Base-by-base conservation (phyloP, 352 stramenopile species). In the Blastocystis hominis region DNA sequence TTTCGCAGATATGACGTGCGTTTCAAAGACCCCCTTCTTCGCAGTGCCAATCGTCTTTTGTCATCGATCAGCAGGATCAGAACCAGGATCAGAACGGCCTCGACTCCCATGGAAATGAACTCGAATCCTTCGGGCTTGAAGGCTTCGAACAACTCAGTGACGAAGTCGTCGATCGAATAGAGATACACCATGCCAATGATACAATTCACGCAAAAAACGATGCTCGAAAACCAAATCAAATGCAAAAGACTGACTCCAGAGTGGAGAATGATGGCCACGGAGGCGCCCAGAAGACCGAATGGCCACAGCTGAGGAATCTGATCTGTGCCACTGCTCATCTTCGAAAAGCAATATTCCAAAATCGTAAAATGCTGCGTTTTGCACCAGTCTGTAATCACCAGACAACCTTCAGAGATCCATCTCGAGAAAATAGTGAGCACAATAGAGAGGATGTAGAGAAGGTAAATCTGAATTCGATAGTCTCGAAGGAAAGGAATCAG, bases 51-150 rank as follows among this genome's bases (percentile, higher is more conserved):
- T 30, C 77, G 9, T 42, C 42, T 38, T 20, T 59, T 15, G 42
- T 66, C 53, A 34, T 87, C 77, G 17, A 78, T 17, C 5, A 87
- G 30, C 30, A 20, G 34, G 17, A 75, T 46, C 2, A 44, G 47
- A 36, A 56, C 20, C 17, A 87, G 46, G 7, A 78, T 20, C 5
- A 87, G 7, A 24, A 78, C 30, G n/a, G 42, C 15, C 38, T 87
- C 20, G 2, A 87, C 42, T 1, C 24, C 38, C n/a, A 75, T 50
- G n/a, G 53, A n/a, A 38, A 87, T 62, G 6, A 77, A 40, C 62
- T 77, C 62, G 46, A 66, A 87, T 3, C 77, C 77, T 24, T 78
- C 62, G 2, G 77, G 77, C 55, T 87, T 87, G 66, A 75, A 78
- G 40, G 20, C 47, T 44, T 87, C 77, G 46, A 75, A 75, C 13